These are phyloP conservation scores for Tympanopsis confertula DNA, from an alignment of 2,329 filamentous ascomycete genomes.

Conservation along the genomic window DNA sequence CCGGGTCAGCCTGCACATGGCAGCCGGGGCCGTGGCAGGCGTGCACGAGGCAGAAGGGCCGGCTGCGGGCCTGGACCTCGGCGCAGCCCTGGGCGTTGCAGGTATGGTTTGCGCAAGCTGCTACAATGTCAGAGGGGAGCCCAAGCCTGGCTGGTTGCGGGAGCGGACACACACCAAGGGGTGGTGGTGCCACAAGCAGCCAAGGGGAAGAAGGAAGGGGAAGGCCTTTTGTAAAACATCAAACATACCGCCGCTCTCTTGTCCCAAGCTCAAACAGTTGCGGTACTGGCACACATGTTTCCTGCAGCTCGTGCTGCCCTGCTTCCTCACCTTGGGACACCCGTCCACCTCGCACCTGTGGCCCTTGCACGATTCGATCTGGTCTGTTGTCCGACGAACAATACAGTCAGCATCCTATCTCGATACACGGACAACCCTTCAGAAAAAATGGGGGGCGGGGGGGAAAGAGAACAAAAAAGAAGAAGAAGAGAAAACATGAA, in stretches of 20 bases:
- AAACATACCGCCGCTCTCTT: background rate
- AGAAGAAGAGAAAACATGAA: no score
- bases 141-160: no score
- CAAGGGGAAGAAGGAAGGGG: no score
- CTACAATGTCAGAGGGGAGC: no score
- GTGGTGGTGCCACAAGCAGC: no score
- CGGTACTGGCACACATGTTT: background rate
- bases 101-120: background rate
- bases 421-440: no score
- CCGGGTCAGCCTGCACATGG: background rate
- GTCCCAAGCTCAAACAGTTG: background rate
- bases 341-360: background rate
- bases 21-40: background rate
- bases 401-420: background rate
- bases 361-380: background rate
- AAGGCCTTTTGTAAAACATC: no score
- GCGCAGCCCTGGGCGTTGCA: background rate
- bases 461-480: no score
- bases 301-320: background rate
- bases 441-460: no score
- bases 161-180: no score
- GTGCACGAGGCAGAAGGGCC: background rate
- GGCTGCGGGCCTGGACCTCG: background rate
- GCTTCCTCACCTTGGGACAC: background rate
- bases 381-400: background rate